Evolutionary conservation across 331 rosid genomes (phyloP).

Genomic region (Cydonia oblonga): DNA sequence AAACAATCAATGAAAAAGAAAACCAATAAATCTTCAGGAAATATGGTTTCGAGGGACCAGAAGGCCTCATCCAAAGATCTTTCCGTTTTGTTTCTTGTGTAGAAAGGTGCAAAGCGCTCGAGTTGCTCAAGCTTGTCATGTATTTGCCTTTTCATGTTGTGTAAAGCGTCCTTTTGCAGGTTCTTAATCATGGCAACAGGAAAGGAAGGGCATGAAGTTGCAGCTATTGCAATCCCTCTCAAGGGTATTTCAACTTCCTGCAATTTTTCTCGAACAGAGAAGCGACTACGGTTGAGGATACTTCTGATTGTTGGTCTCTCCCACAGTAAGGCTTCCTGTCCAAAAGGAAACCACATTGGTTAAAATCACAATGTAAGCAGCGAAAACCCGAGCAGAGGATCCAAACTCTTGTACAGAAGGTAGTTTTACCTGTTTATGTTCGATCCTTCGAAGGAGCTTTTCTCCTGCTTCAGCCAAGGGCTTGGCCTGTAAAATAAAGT

Average conservation of each 20-base stretch:
- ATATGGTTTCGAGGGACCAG: conserved; percentile 10
- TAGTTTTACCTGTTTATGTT: conserved; percentile 27
- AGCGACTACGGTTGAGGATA: conserved; percentile 3
- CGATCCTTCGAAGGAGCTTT: conserved; percentile 30
- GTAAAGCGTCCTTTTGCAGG: conserved; percentile 24
- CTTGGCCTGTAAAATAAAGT: conserved; percentile 27
- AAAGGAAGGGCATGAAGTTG: conserved; percentile 25
- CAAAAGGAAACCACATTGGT: background rate
- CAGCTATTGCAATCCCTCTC: conserved; percentile 52
- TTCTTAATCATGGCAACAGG: conserved; percentile 18
- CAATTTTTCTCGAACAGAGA: conserved; percentile 19
- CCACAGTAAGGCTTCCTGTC: conserved; percentile 56
- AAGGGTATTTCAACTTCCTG: conserved; percentile 31
- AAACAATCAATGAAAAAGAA: conserved; percentile 54
- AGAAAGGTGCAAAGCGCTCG: conserved; percentile 16
- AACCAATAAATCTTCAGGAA: conserved; percentile 29
- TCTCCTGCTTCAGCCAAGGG: conserved; percentile 20
- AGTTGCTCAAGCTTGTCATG: conserved; percentile 28
- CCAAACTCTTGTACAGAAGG: background rate
- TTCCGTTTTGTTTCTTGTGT: conserved; percentile 22
- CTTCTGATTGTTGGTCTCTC: conserved; percentile 32
- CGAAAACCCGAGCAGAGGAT: background rate
- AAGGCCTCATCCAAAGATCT: conserved; percentile 1
- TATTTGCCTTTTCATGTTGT: conserved; percentile 19
- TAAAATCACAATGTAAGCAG: background rate